Evolutionary conservation across 352 stramenopile species (phyloP).

Genomic region (Pythium phragmiticola): DNA sequence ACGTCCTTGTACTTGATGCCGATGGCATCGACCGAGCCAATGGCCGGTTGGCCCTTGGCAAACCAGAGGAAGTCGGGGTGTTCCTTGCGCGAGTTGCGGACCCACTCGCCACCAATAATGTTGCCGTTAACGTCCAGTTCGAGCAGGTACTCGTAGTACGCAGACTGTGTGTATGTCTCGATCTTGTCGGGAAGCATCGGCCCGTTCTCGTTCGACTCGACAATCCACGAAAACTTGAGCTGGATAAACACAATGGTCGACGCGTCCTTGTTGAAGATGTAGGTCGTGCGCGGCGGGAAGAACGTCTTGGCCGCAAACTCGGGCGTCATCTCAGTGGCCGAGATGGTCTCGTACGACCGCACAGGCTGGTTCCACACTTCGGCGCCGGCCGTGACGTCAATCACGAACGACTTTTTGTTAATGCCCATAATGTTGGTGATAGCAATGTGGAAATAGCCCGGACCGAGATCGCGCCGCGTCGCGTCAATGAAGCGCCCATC

Average conservation of each 20-base stretch:
- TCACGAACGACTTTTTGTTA: slow-evolving; percentile 34
- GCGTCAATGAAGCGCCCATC: slow-evolving; percentile 44
- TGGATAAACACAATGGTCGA: slow-evolving; percentile 40
- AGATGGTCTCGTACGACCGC: slow-evolving; percentile 37
- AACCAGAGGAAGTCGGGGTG: slow-evolving; percentile 79
- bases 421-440: slow-evolving; percentile 44
- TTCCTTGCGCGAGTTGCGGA: slow-evolving; percentile 43
- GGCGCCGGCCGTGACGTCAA: slow-evolving; percentile 32
- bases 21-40: slow-evolving; percentile 3
- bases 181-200: slow-evolving; percentile 26
- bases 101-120: slow-evolving; percentile 73
- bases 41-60: slow-evolving; percentile 13
- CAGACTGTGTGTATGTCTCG: slow-evolving; percentile 27
- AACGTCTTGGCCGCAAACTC: slow-evolving; percentile 24
- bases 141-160: slow-evolving; percentile 49
- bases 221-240: slow-evolving; percentile 43
- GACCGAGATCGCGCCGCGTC: slow-evolving; percentile 43
- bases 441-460: slow-evolving; percentile 31
- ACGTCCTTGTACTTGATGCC: slow-evolving; percentile 26
- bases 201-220: slow-evolving; percentile 39
- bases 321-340: slow-evolving; percentile 34
- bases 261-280: slow-evolving; percentile 34
- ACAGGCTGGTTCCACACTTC: slow-evolving; percentile 66
- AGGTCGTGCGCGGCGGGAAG: slow-evolving; percentile 20
- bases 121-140: slow-evolving; percentile 58